Conservation (phyloP, 192 early-diverging fungal species). For the Umbelopsis sp. region DNA sequence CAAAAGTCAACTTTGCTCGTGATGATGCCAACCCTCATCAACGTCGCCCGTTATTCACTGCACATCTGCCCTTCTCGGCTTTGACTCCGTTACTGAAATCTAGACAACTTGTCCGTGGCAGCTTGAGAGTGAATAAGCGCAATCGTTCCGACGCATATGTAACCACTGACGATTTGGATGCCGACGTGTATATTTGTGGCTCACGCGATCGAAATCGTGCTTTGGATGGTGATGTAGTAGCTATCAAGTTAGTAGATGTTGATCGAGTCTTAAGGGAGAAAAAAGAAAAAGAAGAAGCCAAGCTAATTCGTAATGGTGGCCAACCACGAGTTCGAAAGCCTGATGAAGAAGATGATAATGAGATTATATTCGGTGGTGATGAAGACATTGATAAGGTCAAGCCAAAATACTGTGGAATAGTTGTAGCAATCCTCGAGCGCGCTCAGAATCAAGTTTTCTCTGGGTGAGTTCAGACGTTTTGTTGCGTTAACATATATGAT, state of each 20-base stretch:
- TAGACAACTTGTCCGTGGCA: conserved; percentile 65
- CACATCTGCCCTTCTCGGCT: conserved; percentile 56
- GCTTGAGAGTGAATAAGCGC: conserved; percentile 83
- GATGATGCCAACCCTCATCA: conserved; percentile 50
- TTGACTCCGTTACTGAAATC: conserved; percentile 50
- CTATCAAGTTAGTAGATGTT: conserved; percentile 67
- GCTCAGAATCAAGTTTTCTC: conserved; percentile 59
- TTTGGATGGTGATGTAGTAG: conserved; percentile 81
- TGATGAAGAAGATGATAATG: conserved; percentile 55
- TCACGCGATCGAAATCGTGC: conserved; percentile 78
- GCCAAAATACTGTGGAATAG: conserved; percentile 58
- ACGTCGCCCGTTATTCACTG: conserved; percentile 53
- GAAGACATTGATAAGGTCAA: conserved; percentile 54
- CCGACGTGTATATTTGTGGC: conserved; percentile 79
- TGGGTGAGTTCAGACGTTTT: conserved; percentile 32
- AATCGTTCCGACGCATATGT: conserved; percentile 89
- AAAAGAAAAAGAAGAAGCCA: conserved; percentile 55
- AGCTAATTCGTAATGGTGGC: conserved; percentile 52
- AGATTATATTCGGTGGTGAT: conserved; percentile 45
- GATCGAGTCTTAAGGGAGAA: conserved; percentile 61
- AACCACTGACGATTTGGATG: conserved; percentile 66
- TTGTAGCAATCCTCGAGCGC: conserved; percentile 60
- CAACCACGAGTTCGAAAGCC: conserved; percentile 47
- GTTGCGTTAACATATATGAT: not conserved
- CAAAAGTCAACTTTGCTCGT: conserved; percentile 42